A percentile compares a stretch with the other conserved stretches of the same genome.
These are phyloP conservation scores for Hortaea werneckii DNA, from an alignment of 2,329 filamentous ascomycete genomes.

Conservation along the genomic window DNA sequence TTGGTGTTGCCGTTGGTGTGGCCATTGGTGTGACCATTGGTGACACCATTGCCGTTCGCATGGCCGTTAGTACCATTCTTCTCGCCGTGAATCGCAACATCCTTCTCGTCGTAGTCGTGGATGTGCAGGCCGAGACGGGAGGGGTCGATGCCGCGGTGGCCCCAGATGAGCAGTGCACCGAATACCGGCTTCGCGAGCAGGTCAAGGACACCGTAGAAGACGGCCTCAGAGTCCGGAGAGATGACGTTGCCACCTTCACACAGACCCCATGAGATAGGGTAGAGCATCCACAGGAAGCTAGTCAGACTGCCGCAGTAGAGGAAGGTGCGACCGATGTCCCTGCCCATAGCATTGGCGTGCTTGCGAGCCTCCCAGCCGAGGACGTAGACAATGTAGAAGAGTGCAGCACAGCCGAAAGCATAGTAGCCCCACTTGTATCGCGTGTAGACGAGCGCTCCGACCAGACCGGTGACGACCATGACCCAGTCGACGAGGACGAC, in stretches of 20 bases:
- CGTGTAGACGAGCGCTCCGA: slow-evolving; percentile 53
- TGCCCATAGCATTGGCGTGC: slow-evolving; percentile 46
- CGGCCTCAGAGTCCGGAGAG: slow-evolving; percentile 53
- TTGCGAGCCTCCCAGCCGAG: slow-evolving; percentile 47
- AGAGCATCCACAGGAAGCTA: slow-evolving; percentile 53
- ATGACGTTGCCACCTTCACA: slow-evolving; percentile 57
- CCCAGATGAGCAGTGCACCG: slow-evolving; percentile 49
- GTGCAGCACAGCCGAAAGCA: slow-evolving; percentile 41
- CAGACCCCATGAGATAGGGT: slow-evolving; percentile 54
- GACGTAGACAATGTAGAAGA: slow-evolving; percentile 49
- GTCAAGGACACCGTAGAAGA: slow-evolving; percentile 61
- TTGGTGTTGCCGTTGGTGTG: slow-evolving; percentile 8
- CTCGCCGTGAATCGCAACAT: slow-evolving; percentile 12
- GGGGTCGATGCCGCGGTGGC: slow-evolving; percentile 53
- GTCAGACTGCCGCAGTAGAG: slow-evolving; percentile 48
- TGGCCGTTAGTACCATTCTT: slow-evolving; percentile 4
- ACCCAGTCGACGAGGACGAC: slow-evolving; percentile 53
- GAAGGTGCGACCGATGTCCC: slow-evolving; percentile 45
- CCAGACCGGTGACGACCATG: slow-evolving; percentile 57
- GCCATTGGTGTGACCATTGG: slow-evolving; percentile 15
- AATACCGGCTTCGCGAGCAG: slow-evolving; percentile 56
- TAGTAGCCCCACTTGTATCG: slow-evolving; percentile 62
- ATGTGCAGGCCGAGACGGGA: slow-evolving; percentile 45
- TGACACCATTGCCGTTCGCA: slow-evolving; percentile 9
- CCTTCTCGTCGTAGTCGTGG: slow-evolving; percentile 35